These are phyloP conservation scores for Alternaria sp. DNA, from an alignment of 2,329 filamentous ascomycete species.

Conservation along the genomic window DNA sequence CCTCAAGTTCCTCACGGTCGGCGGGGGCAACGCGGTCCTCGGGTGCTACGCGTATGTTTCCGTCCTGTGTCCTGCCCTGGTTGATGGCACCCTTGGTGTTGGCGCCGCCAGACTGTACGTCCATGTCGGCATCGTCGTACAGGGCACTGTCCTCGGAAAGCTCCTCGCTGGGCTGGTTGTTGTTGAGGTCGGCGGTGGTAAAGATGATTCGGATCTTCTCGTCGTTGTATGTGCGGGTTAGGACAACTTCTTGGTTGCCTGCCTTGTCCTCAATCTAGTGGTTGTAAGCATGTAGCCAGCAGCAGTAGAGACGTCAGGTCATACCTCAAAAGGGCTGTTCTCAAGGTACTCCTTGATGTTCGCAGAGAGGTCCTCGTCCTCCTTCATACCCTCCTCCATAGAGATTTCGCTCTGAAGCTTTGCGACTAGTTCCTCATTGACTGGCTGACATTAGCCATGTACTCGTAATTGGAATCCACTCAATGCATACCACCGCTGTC, in stretches of 20 bases:
- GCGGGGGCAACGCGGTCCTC: slow-evolving; percentile 66
- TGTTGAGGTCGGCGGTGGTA: slow-evolving; percentile 82
- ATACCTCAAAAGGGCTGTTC: slow-evolving; percentile 81
- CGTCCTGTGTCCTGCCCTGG: slow-evolving; percentile 59
- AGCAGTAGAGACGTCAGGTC: neutral
- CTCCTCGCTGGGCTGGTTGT: slow-evolving; percentile 47
- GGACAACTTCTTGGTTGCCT: slow-evolving; percentile 86
- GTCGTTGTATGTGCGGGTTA: slow-evolving; percentile 83
- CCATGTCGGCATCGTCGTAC: slow-evolving; percentile 49
- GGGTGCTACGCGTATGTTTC: slow-evolving; percentile 63
- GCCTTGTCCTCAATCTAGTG: slow-evolving; percentile 72
- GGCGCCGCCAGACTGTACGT: slow-evolving; percentile 63
- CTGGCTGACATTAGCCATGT: slow-evolving; percentile 31
- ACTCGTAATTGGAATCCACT: neutral
- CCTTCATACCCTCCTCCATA: slow-evolving; percentile 81
- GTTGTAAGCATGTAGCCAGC: slow-evolving; percentile 12
- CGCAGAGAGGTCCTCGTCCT: slow-evolving; percentile 73
- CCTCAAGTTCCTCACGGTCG: slow-evolving; percentile 65
- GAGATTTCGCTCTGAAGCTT: slow-evolving; percentile 72
- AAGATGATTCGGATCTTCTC: slow-evolving; percentile 91
- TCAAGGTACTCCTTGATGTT: slow-evolving; percentile 89
- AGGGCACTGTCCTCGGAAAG: slow-evolving; percentile 64
- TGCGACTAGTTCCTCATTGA: slow-evolving; percentile 79
- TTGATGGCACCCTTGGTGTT: slow-evolving; percentile 66
- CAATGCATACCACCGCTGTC: slow-evolving; percentile 37